A percentile compares a stretch with the other conserved stretches of the same genome.
Evolutionary conservation across 257 asterid species (phyloP).

Genomic region (Solanum okadae): DNA sequence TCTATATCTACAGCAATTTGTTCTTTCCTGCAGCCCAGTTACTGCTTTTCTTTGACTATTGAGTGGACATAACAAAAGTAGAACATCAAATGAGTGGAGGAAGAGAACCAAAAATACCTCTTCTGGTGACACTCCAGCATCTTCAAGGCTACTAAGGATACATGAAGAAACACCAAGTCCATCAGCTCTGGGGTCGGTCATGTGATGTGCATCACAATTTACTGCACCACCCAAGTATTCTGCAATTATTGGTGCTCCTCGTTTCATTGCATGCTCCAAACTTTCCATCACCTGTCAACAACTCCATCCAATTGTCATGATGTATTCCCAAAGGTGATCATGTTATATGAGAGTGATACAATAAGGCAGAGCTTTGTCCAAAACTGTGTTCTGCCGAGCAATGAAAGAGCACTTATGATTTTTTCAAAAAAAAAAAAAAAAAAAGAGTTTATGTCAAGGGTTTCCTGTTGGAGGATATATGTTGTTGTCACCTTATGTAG

Average conservation of each 20-base stretch:
- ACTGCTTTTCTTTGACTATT: background rate
- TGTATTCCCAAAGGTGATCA: background rate
- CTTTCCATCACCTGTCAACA: constrained; percentile 83
- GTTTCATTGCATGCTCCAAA: constrained; percentile 85
- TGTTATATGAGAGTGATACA: background rate
- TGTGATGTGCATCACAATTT: constrained; percentile 91
- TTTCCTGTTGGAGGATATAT: background rate
- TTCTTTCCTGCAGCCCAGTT: background rate
- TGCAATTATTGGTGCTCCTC: constrained; percentile 85
- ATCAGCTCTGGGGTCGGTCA: constrained; percentile 94
- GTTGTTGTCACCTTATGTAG: background rate
- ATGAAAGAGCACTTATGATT: background rate
- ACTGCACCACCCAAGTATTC: constrained; percentile 95
- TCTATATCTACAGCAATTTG: background rate
- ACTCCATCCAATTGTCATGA: background rate
- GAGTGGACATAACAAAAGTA: background rate
- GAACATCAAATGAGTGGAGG: background rate
- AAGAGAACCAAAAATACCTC: constrained; percentile 44
- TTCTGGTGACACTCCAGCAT: constrained; percentile 88
- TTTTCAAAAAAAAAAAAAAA: background rate
- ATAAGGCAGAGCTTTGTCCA: background rate
- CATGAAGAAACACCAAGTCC: constrained; percentile 96
- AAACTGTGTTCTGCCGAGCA: background rate
- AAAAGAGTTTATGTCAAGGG: background rate
- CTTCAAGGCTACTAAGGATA: constrained; percentile 62